Conservation (phyloP, 306 rosid genomes). For the Ammopiptanthus mongolicus region DNA sequence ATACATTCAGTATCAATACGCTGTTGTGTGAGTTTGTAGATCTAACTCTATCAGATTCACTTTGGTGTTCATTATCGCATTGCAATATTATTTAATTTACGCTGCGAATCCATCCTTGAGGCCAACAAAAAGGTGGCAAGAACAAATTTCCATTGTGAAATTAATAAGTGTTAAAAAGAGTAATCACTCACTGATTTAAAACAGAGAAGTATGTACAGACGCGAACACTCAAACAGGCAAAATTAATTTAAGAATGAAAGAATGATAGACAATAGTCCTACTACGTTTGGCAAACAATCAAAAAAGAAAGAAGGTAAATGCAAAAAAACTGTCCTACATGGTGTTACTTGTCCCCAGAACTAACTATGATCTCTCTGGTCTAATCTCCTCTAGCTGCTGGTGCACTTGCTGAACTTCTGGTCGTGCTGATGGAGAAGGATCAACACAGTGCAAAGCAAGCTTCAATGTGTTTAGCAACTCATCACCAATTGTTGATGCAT, state of each 20-base stretch:
- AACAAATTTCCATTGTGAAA: background rate
- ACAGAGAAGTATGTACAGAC: slow-evolving; percentile 28
- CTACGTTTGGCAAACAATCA: background rate
- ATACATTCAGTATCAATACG: too few species aligned
- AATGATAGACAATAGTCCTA: slow-evolving; percentile 25
- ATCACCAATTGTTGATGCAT: slow-evolving; percentile 47
- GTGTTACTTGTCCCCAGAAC: slow-evolving; percentile 34
- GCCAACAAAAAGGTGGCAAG: too few species aligned
- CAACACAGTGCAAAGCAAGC: slow-evolving; percentile 80
- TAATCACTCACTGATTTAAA: background rate
- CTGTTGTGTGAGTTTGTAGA: too few species aligned
- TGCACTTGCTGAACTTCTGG: slow-evolving; percentile 65
- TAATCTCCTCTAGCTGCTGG: slow-evolving; percentile 65
- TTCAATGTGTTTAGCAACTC: slow-evolving; percentile 69
- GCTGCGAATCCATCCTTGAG: too few species aligned
- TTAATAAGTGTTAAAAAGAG: background rate
- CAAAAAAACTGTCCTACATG: background rate
- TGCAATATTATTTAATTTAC: too few species aligned
- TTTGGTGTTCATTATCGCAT: too few species aligned
- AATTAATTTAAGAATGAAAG: slow-evolving; percentile 55
- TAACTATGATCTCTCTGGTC: slow-evolving; percentile 40
- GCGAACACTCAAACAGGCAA: slow-evolving; percentile 15
- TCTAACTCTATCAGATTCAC: too few species aligned
- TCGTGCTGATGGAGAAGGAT: slow-evolving; percentile 77
- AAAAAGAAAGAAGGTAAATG: background rate